Evolutionary conservation across 306 rosid genomes (phyloP), one percentile per base, ranked within the genome.

Genomic region (Rubus parviflorus): DNA sequence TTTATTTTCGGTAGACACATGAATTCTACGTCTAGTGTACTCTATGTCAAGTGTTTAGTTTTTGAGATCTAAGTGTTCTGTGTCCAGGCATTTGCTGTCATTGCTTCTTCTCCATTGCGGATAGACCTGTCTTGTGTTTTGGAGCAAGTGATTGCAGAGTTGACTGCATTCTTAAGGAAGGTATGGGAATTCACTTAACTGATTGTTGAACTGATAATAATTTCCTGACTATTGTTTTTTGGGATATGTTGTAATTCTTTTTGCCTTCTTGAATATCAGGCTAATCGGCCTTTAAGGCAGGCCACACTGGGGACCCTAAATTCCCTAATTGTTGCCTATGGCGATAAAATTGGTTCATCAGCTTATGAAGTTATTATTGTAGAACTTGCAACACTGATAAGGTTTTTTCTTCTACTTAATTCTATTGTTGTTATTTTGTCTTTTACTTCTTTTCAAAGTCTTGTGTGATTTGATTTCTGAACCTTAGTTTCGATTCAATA

Each of bases 131-230:
- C 97, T 45, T 91, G 96, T 68, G 99, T 96, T 84, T 81, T 93
- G 85, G 98, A 91, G 84, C 96, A 93, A 75, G 93, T 96, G 57
- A 90, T 92, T 48, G 84, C 94, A 25, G 99, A 92, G 89, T 81
- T 96, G 85, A 96, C 98, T 35, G 97, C 97, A 23, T 96, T 96
- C 88, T 87, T 96, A 48, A 91, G 99, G 51, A 96, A 96, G 93
- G 99, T 96, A 83, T 63, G 79, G 20, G 58, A 69, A 76, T 81
- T 77, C 63, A 12, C 40, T 71, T 77, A 3, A 71, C 47, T 76
- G 77, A 78, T 11, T 66, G 23, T 48, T 71, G 63, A 40, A 37
- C 75, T 79, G 3, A 52, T 64, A 48, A 38, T 56, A 14, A 7
- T 54, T 41, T 65, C 52, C 4, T 75, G 61, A 19, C 23, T 40